These are phyloP conservation scores for Hymenoscyphus scutula DNA, from an alignment of 2,329 filamentous ascomycete species.

Conservation along the genomic window DNA sequence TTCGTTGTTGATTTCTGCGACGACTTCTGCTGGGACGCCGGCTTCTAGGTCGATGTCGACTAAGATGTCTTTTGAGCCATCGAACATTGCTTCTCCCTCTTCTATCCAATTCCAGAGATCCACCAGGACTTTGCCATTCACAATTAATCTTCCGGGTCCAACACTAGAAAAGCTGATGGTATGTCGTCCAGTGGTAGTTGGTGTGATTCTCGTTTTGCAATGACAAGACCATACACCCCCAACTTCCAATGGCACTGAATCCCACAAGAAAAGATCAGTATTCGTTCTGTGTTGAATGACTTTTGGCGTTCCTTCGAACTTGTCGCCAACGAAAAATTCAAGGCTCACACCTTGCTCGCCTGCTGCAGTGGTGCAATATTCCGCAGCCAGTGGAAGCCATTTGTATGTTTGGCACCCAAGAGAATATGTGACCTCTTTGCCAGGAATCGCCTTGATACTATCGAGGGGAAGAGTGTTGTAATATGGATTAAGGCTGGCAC, in stretches of 20 bases:
- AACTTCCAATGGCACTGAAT: constrained; percentile 61
- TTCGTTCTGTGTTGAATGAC: constrained; percentile 59
- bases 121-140: constrained; percentile 58
- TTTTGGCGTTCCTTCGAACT: constrained; percentile 56
- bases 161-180: constrained; percentile 68
- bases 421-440: constrained; percentile 57
- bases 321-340: constrained; percentile 63
- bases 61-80: constrained; percentile 62
- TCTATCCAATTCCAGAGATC: constrained; percentile 70
- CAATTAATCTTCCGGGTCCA: constrained; percentile 59
- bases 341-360: constrained; percentile 61
- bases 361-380: constrained; percentile 53
- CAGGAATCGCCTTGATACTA: constrained; percentile 54
- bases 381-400: constrained; percentile 62
- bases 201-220: constrained; percentile 58
- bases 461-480: constrained; percentile 65
- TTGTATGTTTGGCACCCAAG: constrained; percentile 63
- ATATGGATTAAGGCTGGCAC: constrained; percentile 66
- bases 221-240: constrained; percentile 53
- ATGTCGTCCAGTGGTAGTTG: constrained; percentile 58
- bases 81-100: constrained; percentile 69
- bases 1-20: constrained; percentile 65
- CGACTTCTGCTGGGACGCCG: constrained; percentile 57
- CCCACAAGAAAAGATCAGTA: constrained; percentile 69
- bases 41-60: constrained; percentile 59